Conservation (phyloP, 2,329 filamentous ascomycete species). For the Cyphellophora attinorum region DNA sequence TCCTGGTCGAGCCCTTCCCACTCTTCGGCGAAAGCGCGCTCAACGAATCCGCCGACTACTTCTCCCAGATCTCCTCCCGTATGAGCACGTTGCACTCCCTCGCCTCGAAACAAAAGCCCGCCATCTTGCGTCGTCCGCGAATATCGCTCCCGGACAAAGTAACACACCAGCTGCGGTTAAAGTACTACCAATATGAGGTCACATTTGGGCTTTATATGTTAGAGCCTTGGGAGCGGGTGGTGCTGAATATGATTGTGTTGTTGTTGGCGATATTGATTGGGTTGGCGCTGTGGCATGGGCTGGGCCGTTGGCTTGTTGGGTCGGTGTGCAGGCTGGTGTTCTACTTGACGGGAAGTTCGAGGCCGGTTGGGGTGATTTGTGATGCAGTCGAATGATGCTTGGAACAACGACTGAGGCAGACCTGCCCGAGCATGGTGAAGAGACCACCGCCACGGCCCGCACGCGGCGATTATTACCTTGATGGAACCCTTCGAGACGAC, state of each 20-base stretch:
- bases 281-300: constrained; percentile 13
- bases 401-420: too few species aligned
- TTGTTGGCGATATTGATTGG: constrained; percentile 6
- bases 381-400: too few species aligned
- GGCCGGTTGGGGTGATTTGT: too few species aligned
- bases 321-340: constrained; percentile 12
- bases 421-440: too few species aligned
- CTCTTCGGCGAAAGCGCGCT: constrained; percentile 17
- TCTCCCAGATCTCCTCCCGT: constrained; percentile 12
- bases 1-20: constrained; percentile 17
- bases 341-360: too few species aligned
- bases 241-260: constrained; percentile 67
- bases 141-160: constrained; percentile 13
- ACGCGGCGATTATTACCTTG: too few species aligned
- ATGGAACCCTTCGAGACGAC: too few species aligned
- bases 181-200: constrained; percentile 97
- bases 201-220: constrained; percentile 98
- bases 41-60: constrained; percentile 16
- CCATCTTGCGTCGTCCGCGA: constrained; percentile 5
- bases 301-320: constrained; percentile 14
- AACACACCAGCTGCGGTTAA: constrained; percentile 56
- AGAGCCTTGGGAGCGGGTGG: constrained; percentile 86
- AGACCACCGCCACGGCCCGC: too few species aligned
- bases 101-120: constrained; percentile 5
- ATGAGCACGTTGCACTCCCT: constrained; percentile 16